Base-by-base conservation (phyloP, 768 basidiomycete species). In the Kondoa subrosea region DNA sequence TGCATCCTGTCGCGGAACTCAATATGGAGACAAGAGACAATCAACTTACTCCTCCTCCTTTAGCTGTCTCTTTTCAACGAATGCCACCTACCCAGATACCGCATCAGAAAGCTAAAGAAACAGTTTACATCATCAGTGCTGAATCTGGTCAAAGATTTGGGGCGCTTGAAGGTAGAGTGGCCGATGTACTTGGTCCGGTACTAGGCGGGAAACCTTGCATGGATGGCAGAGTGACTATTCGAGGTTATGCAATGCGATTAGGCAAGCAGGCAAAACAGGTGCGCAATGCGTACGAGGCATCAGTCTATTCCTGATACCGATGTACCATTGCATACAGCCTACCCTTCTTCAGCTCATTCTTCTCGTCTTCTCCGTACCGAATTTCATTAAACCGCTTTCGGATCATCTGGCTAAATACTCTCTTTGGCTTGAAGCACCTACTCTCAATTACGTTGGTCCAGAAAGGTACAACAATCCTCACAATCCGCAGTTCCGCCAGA, bases 401-500 rank as follows among this genome's bases (percentile, higher is more conserved):
- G 61, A 63, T n/a, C 61, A 63, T 33, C 61, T 63, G n/a, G 15
- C 14, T 32, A 63, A 63, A 32, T 3, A 27, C 61, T 27, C 27
- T 32, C 34, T 27, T 16, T 63, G 27, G 16, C 61, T 63, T 32
- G 15, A 32, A 31, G 29, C 27, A 12, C 61, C 61, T 33, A 63
- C 61, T 16, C 27, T 63, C 8, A 32, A 17, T n/a, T 63, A 32
- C 12, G 17, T 3, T 16, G 61, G 61, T 33, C 61, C 61, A 63
- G 61, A 63, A 63, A 27, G 61, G 29, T 63, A 63, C 61, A 63
- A 32, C 61, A 63, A 63, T 32, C 61, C 61, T 29, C 61, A 63
- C 61, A 63, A 27, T 12, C 61, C 61, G 12, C 27, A 30, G 34
- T 16, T 17, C 27, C 30, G 14, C 2, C 26, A 63, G 8, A n/a